Evolutionary conservation across 345 rosid species (phyloP), one percentile per base, ranked within the genome.

Genomic region (Microthlaspi erraticum): DNA sequence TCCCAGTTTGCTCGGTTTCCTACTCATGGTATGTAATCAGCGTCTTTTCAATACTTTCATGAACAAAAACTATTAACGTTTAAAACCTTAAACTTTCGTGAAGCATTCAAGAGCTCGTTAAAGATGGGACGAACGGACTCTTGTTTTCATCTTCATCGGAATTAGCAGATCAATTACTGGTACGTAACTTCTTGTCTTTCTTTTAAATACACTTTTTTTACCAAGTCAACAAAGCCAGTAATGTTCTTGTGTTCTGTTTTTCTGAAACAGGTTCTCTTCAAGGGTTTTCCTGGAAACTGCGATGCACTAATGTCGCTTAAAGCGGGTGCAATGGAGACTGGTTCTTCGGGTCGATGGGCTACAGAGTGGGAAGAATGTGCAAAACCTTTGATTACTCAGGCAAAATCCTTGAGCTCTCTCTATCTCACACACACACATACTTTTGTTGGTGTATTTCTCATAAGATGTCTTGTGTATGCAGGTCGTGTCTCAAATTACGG

Each of bases 61-160:
- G 14, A 32, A 39, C 61, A 56, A 18, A 61, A 49, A 37, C 70
- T 45, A 26, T 26, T 36, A 36, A 7, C 5, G 18, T 10, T 7
- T 7, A 8, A 8, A 68, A 34, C 36, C 55, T 29, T 58, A 4
- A 55, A 66, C 60, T 43, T 18, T 29, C 7, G 48, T 81, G 82
- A 78, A 94, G 97, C 87, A 88, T 94, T 44, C 74, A 86, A 68
- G 99, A 94, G 80, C 87, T 94, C 8, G 95, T 89, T 55, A 77
- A 87, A 72, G 90, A 84, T 8, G 91, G 84, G 64, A 81, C 81
- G 82, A 94, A 89, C 46, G 97, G 99, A 23, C 92, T 89, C 44
- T 87, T 94, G 74, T 94, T 94, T 78, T 94, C 99, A n/a, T 91
- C 96, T 17, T 83, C 99, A 10, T 89, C 96, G 20, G 99, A 94